Percentiles rank a stretch among this genome's conserved stretches.
phyloP scores from a whole-genome alignment of 1,139 yeast genomes.

The Yamadazyma diospyri region DNA sequence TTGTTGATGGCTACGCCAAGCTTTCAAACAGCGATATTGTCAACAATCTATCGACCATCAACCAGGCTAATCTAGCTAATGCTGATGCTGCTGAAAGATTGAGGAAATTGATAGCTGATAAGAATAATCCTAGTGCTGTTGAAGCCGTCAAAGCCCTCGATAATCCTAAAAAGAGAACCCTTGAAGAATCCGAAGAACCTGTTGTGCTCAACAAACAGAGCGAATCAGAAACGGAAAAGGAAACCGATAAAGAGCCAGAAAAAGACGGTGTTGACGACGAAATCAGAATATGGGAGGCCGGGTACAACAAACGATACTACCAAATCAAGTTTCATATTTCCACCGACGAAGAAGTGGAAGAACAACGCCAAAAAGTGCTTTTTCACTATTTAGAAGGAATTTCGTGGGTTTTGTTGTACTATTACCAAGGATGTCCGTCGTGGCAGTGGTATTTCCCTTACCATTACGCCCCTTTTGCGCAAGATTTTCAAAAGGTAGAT shows the following conservation, averaged over 20 bases:
- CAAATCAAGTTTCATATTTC: constrained; percentile 63
- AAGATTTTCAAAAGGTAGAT: constrained; percentile 64
- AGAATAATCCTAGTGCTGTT: constrained; percentile 33
- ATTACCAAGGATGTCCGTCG: constrained; percentile 96
- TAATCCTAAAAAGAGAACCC: constrained; percentile 12
- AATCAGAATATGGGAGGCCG: constrained; percentile 80
- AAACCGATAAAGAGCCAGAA: constrained; percentile 12
- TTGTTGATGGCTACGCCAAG: constrained; percentile 60
- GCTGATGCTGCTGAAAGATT: constrained; percentile 66
- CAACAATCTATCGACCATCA: constrained; percentile 60
- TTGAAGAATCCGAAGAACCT: constrained; percentile 20
- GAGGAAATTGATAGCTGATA: constrained; percentile 41
- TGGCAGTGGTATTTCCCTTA: constrained; percentile 99
- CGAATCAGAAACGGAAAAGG: constrained; percentile 10
- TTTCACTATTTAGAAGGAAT: constrained; percentile 86
- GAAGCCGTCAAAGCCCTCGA: constrained; percentile 27
- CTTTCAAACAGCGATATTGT: constrained; percentile 74
- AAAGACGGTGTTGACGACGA: constrained; percentile 43
- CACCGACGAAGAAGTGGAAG: constrained; percentile 53
- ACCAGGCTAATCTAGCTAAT: constrained; percentile 74
- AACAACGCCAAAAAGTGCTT: constrained; percentile 59
- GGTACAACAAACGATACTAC: constrained; percentile 82
- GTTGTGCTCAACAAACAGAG: constrained; percentile 19
- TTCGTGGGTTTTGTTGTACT: constrained; percentile 89
- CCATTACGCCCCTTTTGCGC: constrained; percentile 97